phyloP scores from a whole-genome alignment of 2,329 filamentous ascomycete species.

The Trichophyton benhamiae region DNA sequence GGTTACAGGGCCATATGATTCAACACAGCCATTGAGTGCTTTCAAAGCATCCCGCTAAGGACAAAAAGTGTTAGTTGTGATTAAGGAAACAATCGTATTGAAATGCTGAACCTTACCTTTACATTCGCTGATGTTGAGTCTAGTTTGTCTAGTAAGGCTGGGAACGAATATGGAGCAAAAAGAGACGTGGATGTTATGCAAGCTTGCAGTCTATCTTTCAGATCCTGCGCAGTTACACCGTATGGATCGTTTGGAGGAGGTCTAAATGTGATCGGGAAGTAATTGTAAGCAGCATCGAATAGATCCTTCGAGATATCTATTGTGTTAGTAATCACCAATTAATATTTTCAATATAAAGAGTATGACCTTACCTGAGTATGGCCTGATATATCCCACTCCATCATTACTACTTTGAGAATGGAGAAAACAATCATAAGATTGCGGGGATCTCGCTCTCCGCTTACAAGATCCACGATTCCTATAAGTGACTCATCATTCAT shows the following conservation, averaged over 20 bases:
- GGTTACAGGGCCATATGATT: constrained; percentile 46
- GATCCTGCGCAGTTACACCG: constrained; percentile 55
- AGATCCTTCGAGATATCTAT: constrained; percentile 28
- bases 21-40: constrained; percentile 47
- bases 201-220: constrained; percentile 51
- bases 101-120: constrained; percentile 36
- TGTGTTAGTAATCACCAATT: neutral
- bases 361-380: constrained; percentile 42
- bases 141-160: constrained; percentile 55
- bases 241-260: constrained; percentile 58
- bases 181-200: constrained; percentile 51
- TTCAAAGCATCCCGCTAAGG: constrained; percentile 50
- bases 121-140: constrained; percentile 58
- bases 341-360: neutral
- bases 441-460: constrained; percentile 56
- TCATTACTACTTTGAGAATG: constrained; percentile 52
- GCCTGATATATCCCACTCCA: constrained; percentile 52
- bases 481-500: constrained; percentile 50
- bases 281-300: constrained; percentile 59
- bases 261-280: constrained; percentile 60
- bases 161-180: constrained; percentile 56
- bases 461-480: constrained; percentile 52
- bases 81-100: neutral
- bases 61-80: constrained; percentile 13
- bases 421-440: constrained; percentile 62